These are phyloP conservation scores for Colletotrichum shisoi DNA, from an alignment of 2,329 filamentous ascomycete genomes.

Conservation along the genomic window DNA sequence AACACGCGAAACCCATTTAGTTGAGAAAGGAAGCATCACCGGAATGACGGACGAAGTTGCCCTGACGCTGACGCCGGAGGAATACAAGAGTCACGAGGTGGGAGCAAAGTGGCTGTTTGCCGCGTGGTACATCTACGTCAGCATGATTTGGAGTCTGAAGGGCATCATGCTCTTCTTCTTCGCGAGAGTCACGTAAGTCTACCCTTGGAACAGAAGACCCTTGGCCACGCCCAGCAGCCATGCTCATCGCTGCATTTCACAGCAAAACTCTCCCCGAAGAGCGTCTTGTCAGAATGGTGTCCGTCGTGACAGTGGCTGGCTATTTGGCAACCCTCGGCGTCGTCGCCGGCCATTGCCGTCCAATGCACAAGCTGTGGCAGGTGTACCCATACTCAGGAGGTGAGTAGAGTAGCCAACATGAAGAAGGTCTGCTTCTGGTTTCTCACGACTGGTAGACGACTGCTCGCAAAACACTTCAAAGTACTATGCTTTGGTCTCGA, in stretches of 20 bases:
- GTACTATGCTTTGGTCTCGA: conserved; percentile 32
- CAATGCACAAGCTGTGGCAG: conserved; percentile 30
- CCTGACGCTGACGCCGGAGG: conserved; percentile 19
- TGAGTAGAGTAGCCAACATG: background rate
- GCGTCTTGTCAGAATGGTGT: conserved; percentile 29
- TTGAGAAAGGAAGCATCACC: conserved; percentile 33
- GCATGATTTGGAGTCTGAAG: conserved; percentile 35
- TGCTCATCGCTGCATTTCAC: background rate
- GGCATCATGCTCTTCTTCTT: conserved; percentile 37
- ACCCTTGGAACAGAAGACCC: background rate
- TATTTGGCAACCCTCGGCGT: conserved; percentile 31
- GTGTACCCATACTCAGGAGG: conserved; percentile 32
- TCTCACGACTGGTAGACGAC: conserved; percentile 11
- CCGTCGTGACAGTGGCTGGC: conserved; percentile 15
- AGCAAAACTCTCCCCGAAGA: conserved; percentile 34
- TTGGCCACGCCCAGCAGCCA: too few relatives aligned
- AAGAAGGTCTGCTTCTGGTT: background rate
- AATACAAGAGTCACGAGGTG: conserved; percentile 32
- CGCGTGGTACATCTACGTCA: conserved; percentile 34
- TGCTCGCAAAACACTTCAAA: conserved; percentile 32
- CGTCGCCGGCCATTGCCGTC: conserved; percentile 27
- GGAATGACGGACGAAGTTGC: conserved; percentile 33
- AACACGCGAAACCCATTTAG: background rate
- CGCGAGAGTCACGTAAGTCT: conserved; percentile 30
- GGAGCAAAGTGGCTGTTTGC: conserved; percentile 36